phyloP scores from a whole-genome alignment of 1,284 basidiomycete species.

The Ustilago sp. region DNA sequence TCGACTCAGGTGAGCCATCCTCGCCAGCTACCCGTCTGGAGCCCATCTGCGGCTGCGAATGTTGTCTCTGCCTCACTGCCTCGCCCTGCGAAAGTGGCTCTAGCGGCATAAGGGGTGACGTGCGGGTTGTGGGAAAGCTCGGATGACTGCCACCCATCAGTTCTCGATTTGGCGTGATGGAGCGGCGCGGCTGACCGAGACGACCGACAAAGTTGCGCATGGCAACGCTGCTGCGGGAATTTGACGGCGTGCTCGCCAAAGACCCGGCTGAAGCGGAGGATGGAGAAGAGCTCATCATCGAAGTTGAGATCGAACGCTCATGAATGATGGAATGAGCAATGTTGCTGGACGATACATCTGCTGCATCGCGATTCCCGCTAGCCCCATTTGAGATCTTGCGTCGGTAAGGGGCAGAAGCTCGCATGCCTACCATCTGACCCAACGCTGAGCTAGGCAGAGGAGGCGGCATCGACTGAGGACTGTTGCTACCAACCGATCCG shows the following conservation, averaged over 20 bases:
- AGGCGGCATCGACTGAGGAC: slow-evolving; percentile 22
- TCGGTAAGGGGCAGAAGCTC: slow-evolving; percentile 42
- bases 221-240: slow-evolving; percentile 29
- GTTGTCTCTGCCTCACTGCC: slow-evolving; percentile 23
- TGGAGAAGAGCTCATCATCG: slow-evolving; percentile 17
- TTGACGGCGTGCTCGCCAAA: slow-evolving; percentile 11
- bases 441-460: slow-evolving; percentile 23
- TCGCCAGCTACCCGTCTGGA: background rate
- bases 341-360: slow-evolving; percentile 20
- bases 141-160: slow-evolving; percentile 16
- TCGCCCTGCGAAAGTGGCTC: slow-evolving; percentile 33
- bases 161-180: slow-evolving; percentile 41
- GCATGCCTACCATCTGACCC: slow-evolving; percentile 32
- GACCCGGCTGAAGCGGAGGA: slow-evolving; percentile 19
- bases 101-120: slow-evolving; percentile 37
- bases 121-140: slow-evolving; percentile 11
- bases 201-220: slow-evolving; percentile 42
- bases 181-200: slow-evolving; percentile 39
- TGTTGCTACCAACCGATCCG: slow-evolving; percentile 11
- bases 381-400: slow-evolving; percentile 48
- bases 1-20: slow-evolving; percentile 16
- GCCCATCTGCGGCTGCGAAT: slow-evolving; percentile 39
- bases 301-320: slow-evolving; percentile 34
- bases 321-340: slow-evolving; percentile 41
- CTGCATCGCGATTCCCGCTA: slow-evolving; percentile 23